Evolutionary conservation across 2,329 filamentous ascomycete genomes (phyloP), one percentile per base, ranked within the genome.

Genomic region (Bipolaris bicolor): DNA sequence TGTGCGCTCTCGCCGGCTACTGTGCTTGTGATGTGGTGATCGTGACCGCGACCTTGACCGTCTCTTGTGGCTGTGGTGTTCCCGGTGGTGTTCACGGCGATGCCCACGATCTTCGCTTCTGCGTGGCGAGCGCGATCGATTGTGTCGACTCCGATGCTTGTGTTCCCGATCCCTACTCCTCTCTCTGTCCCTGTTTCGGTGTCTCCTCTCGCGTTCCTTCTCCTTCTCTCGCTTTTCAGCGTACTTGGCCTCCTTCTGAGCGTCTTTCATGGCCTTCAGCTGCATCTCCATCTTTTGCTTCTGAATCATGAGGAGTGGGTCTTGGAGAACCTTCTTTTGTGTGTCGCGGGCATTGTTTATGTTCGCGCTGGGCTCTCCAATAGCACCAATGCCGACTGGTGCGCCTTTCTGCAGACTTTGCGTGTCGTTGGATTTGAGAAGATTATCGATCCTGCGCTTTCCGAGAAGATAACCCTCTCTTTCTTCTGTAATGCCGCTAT

Each of bases 381-480:
- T 84, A 33, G 87, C 82, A 48, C 78, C 73, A 34, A 77, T 64
- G 15, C 71, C 67, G 1, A 73, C 71, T 9, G 72, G 71, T 26
- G 77, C 77, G 45, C 79, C 77, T 76, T 96, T 97, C 76, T 92
- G 89, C 55, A 97, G 78, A 20, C 60, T 60, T 63, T 90, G 90
- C 74, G 95, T 90, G 37, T 89, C 89, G 47, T 90, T 91, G 16
- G 60, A 67, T 74, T 95, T 91, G 41, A 92, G 86, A 52, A 99
- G 82, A 11, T 88, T 88, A 80, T 98, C 94, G 74, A 99, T 94
- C 57, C 93, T 86, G 57, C 95, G 85, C 81, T 97, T 98, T 50
- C 95, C 95, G 13, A 99, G 82, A 1, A 99, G 79, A 74, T 96
- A 99, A 3, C 90, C 92, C 73, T 99, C 95, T 79, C 91, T 92